Evolutionary conservation across 139 green algal species (phyloP).

Genomic region (Raphidocelis subcapitata): DNA sequence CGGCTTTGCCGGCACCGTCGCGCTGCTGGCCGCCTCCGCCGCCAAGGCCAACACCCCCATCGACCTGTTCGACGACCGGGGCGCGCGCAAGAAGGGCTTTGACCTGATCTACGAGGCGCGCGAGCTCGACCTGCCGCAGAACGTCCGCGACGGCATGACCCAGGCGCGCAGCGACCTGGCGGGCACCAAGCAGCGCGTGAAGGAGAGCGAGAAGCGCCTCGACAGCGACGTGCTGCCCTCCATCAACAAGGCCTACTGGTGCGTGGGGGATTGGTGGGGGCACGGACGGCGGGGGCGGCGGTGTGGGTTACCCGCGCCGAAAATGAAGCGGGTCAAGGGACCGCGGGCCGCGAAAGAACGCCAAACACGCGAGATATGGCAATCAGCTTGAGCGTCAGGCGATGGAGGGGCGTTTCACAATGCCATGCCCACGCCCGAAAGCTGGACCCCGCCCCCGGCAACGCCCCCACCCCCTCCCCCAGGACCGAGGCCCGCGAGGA

Average conservation of each 20-base stretch:
- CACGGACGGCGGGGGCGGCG: no score
- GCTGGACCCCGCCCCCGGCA: no score
- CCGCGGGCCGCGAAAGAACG: no score
- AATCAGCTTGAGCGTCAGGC: no score
- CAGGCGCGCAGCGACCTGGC: conserved; percentile 63
- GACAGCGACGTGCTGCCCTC: conserved; percentile 60
- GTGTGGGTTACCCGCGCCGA: no score
- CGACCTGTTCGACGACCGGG: conserved; percentile 82
- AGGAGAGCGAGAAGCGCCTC: conserved; percentile 73
- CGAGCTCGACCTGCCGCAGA: conserved; percentile 80
- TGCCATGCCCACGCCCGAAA: no score
- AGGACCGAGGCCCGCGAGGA: conserved; percentile 84
- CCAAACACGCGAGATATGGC: no score
- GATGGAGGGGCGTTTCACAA: no score
- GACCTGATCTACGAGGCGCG: conserved; percentile 95
- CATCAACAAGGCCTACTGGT: conserved; percentile 92
- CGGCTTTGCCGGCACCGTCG: conserved; percentile 63
- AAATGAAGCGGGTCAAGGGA: no score
- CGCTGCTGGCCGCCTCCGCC: conserved; percentile 41
- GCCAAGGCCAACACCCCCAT: conserved; percentile 53
- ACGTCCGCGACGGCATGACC: conserved; percentile 68
- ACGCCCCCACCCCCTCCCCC: background rate
- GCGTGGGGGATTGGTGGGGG: background rate
- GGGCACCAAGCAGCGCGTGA: conserved; percentile 72
- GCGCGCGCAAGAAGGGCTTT: conserved; percentile 29